Evolutionary conservation across 345 rosid genomes (phyloP), one percentile per base, ranked within the genome.

Genomic region (Melastoma malabathricum): DNA sequence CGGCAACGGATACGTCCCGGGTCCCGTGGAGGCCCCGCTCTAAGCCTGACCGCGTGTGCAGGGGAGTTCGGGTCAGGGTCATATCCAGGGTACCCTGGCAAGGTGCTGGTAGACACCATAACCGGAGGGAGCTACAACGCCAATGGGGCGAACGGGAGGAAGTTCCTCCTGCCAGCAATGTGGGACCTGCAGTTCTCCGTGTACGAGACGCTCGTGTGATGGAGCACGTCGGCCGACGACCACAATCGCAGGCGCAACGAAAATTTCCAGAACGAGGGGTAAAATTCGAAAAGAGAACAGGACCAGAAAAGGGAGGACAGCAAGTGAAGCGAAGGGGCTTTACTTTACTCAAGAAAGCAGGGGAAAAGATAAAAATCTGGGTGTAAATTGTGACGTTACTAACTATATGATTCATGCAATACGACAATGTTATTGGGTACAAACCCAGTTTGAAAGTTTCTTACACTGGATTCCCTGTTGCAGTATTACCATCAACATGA

Each of bases 81-180:
- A 3, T 62, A 62, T 44, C 66, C 66, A 14, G 66, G 66, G 6
- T 62, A 62, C n/a, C 55, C 66, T 8, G 66, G 66, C 0, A 38
- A 31, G 25, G 44, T 56, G 2, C 60, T 55, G 13, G 60, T 55
- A 15, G 66, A 62, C 51, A 13, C 47, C 10, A 59, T 27, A 31
- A 38, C 31, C 18, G 51, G 68, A 12, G 46, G 38, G 23, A 62
- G 66, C 56, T 31, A 66, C 10, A 61, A 52, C 25, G 66, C 62
- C 4, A 0, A 17, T 17, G 29, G 52, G 43, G 44, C 56, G 45
- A 34, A 45, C 5, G 60, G 56, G 13, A 49, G 58, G 64, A 44
- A 63, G 68, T 68, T 59, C 54, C 54, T 69, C 56, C 58, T 62
- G 10, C 66, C 66, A 5, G 66, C 66, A 18, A 18, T 62, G 55